Evolutionary conservation across 495 filamentous ascomycete genomes (phyloP).

Genomic region (Penicillium waksmanii): DNA sequence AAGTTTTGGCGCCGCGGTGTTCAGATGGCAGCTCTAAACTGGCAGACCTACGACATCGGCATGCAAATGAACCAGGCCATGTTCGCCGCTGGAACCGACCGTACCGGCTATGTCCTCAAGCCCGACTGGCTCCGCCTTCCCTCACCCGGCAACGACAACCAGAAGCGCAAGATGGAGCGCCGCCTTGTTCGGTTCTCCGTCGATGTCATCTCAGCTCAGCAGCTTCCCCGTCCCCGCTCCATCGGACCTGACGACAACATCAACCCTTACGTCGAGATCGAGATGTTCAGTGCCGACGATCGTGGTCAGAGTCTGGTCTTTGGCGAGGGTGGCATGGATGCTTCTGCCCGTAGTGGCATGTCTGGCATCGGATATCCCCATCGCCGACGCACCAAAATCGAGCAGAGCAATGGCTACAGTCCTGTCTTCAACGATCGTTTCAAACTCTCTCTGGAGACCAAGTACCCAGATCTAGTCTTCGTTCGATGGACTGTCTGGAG

Average conservation of each 20-base stretch:
- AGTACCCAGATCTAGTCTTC: constrained; percentile 90
- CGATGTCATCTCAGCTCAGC: constrained; percentile 90
- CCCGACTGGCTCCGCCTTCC: constrained; percentile 77
- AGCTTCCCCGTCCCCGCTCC: constrained; percentile 80
- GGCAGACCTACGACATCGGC: constrained; percentile 94
- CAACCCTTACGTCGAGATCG: constrained; percentile 92
- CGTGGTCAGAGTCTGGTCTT: constrained; percentile 66
- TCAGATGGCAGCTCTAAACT: constrained; percentile 95
- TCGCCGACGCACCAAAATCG: constrained; percentile 74
- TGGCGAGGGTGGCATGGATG: constrained; percentile 71
- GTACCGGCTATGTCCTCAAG: constrained; percentile 91
- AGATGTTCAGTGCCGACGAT: constrained; percentile 93
- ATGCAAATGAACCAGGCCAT: constrained; percentile 97
- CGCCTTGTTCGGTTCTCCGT: constrained; percentile 82
- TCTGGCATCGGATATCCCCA: constrained; percentile 77
- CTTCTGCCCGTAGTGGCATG: constrained; percentile 67
- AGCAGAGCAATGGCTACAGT: constrained; percentile 88
- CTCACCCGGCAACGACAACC: constrained; percentile 45
- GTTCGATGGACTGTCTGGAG: constrained; percentile 91
- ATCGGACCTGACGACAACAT: constrained; percentile 71
- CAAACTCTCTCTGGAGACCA: constrained; percentile 79
- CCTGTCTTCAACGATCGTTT: constrained; percentile 79
- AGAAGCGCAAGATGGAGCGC: constrained; percentile 54
- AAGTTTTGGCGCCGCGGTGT: constrained; percentile 93
- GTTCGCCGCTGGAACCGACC: constrained; percentile 91